Percentiles rank a stretch among this genome's conserved stretches.
These are phyloP conservation scores for Cryphonectria radicalis DNA, from an alignment of 2,329 filamentous ascomycete genomes.

Conservation along the genomic window DNA sequence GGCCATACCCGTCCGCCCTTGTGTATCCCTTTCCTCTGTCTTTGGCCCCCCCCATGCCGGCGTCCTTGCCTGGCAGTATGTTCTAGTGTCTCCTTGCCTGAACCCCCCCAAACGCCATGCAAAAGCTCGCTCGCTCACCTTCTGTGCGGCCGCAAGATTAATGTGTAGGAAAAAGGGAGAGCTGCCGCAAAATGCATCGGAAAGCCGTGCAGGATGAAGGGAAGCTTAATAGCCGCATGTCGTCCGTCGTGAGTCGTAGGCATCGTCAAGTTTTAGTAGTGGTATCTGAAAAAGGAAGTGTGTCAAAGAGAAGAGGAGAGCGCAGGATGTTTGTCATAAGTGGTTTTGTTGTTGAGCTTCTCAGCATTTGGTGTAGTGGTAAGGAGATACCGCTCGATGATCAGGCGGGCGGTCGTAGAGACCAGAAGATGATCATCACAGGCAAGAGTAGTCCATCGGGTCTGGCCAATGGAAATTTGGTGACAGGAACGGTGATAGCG, in stretches of 20 bases:
- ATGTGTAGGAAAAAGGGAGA: constrained; percentile 18
- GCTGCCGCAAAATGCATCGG: constrained; percentile 21
- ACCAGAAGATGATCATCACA: constrained; percentile 13
- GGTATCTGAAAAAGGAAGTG: constrained; percentile 26
- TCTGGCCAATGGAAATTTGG: background rate
- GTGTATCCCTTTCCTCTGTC: constrained; percentile 11
- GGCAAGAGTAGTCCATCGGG: constrained; percentile 5
- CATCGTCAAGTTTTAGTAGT: constrained; percentile 23
- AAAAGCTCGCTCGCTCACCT: constrained; percentile 12
- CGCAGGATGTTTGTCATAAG: background rate
- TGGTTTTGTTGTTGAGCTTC: background rate
- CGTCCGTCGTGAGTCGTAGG: constrained; percentile 24
- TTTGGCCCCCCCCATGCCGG: background rate
- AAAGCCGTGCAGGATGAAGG: constrained; percentile 6
- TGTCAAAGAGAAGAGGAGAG: constrained; percentile 23
- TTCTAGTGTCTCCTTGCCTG: constrained; percentile 11
- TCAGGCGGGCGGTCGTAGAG: background rate
- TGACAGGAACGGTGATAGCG: constrained; percentile 18
- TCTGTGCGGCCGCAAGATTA: constrained; percentile 18
- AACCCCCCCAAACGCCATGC: constrained; percentile 24
- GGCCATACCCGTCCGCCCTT: constrained; percentile 12
- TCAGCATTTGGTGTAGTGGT: background rate
- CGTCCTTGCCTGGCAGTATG: constrained; percentile 10
- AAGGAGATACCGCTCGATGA: background rate
- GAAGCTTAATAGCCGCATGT: constrained; percentile 20